A percentile compares a stretch with the other conserved stretches of the same genome.
phyloP scores from a whole-genome alignment of 192 early-diverging fungal species.

The Coemansia sp. region DNA sequence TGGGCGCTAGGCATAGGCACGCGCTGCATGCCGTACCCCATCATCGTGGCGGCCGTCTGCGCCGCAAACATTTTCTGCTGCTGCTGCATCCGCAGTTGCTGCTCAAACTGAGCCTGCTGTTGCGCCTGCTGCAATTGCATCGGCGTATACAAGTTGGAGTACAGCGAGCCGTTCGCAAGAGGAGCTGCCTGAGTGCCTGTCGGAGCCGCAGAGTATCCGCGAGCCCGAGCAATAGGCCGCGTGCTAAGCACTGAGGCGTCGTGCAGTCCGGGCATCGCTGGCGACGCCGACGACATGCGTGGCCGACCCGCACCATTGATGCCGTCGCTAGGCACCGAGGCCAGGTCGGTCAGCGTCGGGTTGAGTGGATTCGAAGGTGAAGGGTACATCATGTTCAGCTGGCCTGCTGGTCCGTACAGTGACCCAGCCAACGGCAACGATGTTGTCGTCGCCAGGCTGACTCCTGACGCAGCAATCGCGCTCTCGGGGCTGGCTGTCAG shows the following conservation, averaged over 20 bases:
- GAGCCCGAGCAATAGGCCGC: constrained; percentile 40
- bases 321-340: constrained; percentile 3
- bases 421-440: constrained; percentile 14
- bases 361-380: constrained; percentile 9
- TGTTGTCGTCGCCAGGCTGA: not conserved
- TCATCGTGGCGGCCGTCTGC: constrained; percentile 14
- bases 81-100: constrained; percentile 18
- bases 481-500: constrained; percentile 38
- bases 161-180: constrained; percentile 22
- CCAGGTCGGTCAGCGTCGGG: constrained; percentile 35
- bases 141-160: constrained; percentile 41
- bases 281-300: constrained; percentile 36
- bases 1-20: constrained; percentile 47
- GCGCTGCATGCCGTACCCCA: constrained; percentile 26
- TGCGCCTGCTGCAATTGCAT: constrained; percentile 40
- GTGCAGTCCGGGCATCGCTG: constrained; percentile 16
- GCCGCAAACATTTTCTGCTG: constrained; percentile 13
- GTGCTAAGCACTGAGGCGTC: constrained; percentile 20
- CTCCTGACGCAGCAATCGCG: not conserved
- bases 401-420: constrained; percentile 1
- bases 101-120: constrained; percentile 22
- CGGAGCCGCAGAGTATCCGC: constrained; percentile 22
- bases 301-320: constrained; percentile 6
- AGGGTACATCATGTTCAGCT: constrained; percentile 8
- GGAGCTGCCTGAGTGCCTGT: not conserved